Base-by-base conservation (phyloP, 495 filamentous ascomycete species). In the Aspergillus cavernicola region DNA sequence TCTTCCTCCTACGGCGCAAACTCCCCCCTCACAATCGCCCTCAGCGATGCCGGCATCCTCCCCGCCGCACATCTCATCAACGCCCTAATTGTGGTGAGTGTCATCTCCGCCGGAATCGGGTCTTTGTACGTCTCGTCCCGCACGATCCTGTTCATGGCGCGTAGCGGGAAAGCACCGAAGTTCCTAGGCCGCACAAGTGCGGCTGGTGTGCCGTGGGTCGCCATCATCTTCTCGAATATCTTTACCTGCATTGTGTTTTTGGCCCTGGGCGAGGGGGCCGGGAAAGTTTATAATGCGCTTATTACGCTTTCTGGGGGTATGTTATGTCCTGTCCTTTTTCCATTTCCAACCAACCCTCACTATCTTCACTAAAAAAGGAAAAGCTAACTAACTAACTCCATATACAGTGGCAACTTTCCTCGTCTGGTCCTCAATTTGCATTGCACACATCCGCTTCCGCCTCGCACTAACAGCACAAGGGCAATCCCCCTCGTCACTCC, bases 1-100 rank as follows among this genome's bases (percentile, higher is more conserved):
- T 56, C 62, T 50, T 77, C 62, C 4, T 71, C 73, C 9, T 75
- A 78, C 56, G 77, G 77, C 18, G 74, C 82, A 50, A 84, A 82
- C 32, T 90, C 87, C 2, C 88, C 87, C 6, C 89, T 91, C 55
- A 88, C 90, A 2, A 74, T 91, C 19, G 84, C 87, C 9, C 82
- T 87, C 46, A 66, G 79, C 51, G 74, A 82, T 40, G 88, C 87
- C 3, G 85, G 82, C 3, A 79, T 79, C 59, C 76, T 86, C 54
- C 86, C 87, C 57, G 80, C 81, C 37, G 80, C 81, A 10, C 79
- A 86, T 53, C 71, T 89, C 4, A 85, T 89, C 76, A 89, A 89
- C 58, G 84, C 78, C 26, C 77, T 89, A 50, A 88, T 89, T 61
- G 74, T 88, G 22, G 71, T 87, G 46, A 85, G 85, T 23, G 82